Evolutionary conservation across 129 eudicot species (phyloP), one percentile per base, ranked within the genome.

Genomic region (Chrysanthemum makinoi): DNA sequence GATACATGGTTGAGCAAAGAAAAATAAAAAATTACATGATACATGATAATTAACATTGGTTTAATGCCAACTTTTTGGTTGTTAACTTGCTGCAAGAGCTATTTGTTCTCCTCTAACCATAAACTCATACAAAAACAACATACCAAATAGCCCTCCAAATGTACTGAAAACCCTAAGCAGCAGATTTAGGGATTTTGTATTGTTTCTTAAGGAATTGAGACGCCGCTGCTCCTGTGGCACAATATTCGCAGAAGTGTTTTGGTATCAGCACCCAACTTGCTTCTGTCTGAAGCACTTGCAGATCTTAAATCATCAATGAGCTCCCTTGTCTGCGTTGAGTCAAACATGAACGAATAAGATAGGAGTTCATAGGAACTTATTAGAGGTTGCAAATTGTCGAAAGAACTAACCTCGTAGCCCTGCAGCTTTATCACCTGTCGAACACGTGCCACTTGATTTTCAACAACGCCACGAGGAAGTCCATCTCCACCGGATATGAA

Each of bases 401-500:
- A 66, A 6, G 18, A 57, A 77, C 90, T 87, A 71, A 95, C 99
- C 99, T 95, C 99, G 20, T 86, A 84, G 49, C 91, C 79, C 53
- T 81, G 89, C 85, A 95, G 83, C 88, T 90, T 90, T 66, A 90
- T 81, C 74, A 90, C 86, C 81, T 90, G 96, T 22, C 97, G 96
- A 65, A 85, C 88, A 66, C 86, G 87, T 69, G 94, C 86, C 4
- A 95, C 96, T 73, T 90, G 95, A 82, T 95, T 95, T 77, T 95
- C 99, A 68, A 95, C 99, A 24, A 95, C 96, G 80, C 99, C 99
- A 15, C 99, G 97, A 74, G 97, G 99, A 72, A 95, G 96, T n/a
- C 99, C 99, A 74, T 95, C 99, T 62, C 99, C 99, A 63, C 97
- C 99, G 74, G 99, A 95, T 52, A 95, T 95, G 69, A 95, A 95